Percentiles rank a stretch among this genome's conserved stretches.
phyloP scores from a whole-genome alignment of 129 eudicot genomes.

The Silybum marianum region DNA sequence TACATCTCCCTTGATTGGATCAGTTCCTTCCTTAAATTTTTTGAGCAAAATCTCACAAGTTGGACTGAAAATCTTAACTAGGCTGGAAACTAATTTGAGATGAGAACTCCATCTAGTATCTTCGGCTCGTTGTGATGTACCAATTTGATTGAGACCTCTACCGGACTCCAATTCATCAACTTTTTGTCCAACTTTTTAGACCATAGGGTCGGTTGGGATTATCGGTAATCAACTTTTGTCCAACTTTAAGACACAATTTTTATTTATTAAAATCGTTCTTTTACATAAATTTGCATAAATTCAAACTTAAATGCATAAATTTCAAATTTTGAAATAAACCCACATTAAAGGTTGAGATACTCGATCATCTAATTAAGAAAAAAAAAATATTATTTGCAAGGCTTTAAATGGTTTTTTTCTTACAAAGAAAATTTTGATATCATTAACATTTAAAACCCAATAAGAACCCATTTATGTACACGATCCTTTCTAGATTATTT shows the following conservation, averaged over 20 bases:
- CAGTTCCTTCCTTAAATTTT: too few relatives aligned
- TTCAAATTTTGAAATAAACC: constrained; percentile 10
- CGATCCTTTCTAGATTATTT: constrained; percentile 38
- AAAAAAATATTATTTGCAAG: background rate
- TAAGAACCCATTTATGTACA: constrained; percentile 23
- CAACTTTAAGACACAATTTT: background rate
- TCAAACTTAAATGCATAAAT: background rate
- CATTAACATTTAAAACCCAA: constrained; percentile 45
- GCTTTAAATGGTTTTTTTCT: constrained; percentile 18
- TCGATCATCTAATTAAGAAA: constrained; percentile 11
- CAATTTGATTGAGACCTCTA: too few relatives aligned
- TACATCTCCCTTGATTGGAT: too few relatives aligned
- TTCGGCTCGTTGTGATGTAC: too few relatives aligned
- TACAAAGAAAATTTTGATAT: constrained; percentile 25
- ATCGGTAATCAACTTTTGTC: too few relatives aligned
- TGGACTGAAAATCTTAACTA: too few relatives aligned
- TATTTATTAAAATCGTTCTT: background rate
- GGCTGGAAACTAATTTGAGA: too few relatives aligned
- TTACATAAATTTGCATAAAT: background rate
- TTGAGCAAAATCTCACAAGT: too few relatives aligned
- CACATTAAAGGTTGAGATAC: background rate
- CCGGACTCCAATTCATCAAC: too few relatives aligned
- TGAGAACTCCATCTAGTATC: too few relatives aligned
- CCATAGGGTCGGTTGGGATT: too few relatives aligned
- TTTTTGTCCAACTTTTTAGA: too few relatives aligned